Percentiles rank a stretch among this genome's conserved stretches.
These are phyloP conservation scores for Lasiodiplodia hormozganensis DNA, from an alignment of 2,329 filamentous ascomycete genomes.

Conservation along the genomic window DNA sequence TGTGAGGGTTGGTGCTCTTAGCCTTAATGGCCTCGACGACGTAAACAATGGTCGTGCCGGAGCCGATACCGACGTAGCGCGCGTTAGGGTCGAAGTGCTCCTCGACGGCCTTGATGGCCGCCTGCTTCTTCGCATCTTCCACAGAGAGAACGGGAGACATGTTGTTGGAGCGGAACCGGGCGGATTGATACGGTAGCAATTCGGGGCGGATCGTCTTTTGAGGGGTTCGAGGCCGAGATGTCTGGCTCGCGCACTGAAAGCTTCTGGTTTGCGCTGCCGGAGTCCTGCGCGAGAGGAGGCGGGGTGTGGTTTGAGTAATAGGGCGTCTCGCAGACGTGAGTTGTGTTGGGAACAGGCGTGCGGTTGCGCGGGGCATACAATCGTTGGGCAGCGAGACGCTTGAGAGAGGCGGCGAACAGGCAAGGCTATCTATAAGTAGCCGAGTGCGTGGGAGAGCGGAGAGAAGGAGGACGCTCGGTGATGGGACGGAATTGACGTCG, in stretches of 20 bases:
- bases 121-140: conserved; percentile 76
- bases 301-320: conserved; percentile 1
- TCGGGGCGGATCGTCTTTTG: not conserved
- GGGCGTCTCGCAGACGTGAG: conserved; percentile 9
- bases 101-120: conserved; percentile 74
- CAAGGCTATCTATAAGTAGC: conserved; percentile 5
- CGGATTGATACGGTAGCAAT: not conserved
- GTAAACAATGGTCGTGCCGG: conserved; percentile 81
- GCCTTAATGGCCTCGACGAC: conserved; percentile 78
- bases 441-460: not conserved
- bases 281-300: not conserved
- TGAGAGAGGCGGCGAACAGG: not conserved
- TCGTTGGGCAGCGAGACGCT: conserved; percentile 18
- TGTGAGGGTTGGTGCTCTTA: conserved; percentile 52
- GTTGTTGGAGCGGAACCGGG: conserved; percentile 13
- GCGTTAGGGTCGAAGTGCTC: conserved; percentile 71
- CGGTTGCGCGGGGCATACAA: conserved; percentile 25
- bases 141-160: conserved; percentile 46
- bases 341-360: conserved; percentile 16
- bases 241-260: not conserved
- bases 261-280: not conserved
- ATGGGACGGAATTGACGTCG: conserved; percentile 24
- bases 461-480: not conserved
- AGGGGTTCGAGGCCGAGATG: not conserved
- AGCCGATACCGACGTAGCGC: conserved; percentile 78